Base-by-base conservation (phyloP, 1,284 basidiomycete species). In the Amylostereum areolatum region DNA sequence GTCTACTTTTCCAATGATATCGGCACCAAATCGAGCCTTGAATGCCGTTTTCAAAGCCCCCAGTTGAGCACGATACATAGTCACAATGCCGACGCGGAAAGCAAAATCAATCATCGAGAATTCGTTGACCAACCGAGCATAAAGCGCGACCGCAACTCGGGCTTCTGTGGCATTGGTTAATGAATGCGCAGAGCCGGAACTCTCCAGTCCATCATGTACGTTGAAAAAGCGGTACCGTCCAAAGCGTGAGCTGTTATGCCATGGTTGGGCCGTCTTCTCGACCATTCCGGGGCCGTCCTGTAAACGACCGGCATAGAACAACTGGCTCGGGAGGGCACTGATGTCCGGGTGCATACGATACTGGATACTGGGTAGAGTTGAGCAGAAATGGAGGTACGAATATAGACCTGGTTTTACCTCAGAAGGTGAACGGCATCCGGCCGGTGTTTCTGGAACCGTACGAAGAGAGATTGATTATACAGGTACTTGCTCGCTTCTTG, bases 341-440 rank as follows among this genome's bases (percentile, higher is more conserved):
- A 99, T 99, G 52, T 90, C 84, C 1, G 97, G 96, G 66, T 99
- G 95, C 97, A 99, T 99, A 63, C 97, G 96, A 65, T 99, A 99
- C 70, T 99, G 97, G 43, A 99, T 99, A 58, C 91, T 94, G 53
- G 31, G 37, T 12, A 49, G 37, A 31, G 35, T 45, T 28, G 28
- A 12, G 31, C 25, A 35, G 39, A 18, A 8, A 50, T 5, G 40
- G n/a, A 39, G 47, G 28, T 34, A 41, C 30, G 45, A 73, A 55
- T 8, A 8, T 8, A 35, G 8, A 41, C 5, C 25, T 12, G n/a
- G n/a, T n/a, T 8, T 35, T 58, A 90, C 92, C 90, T 96, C 39
- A 99, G 74, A 4, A 99, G 74, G 67, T 99, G 91, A 43, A 97
- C 91, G 28, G 87, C 82, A 9, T 89, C 80, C 3, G 85, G 84